Evolutionary conservation across 495 filamentous ascomycete species (phyloP).

Genomic region (Umbilicaria muhlenbergii): DNA sequence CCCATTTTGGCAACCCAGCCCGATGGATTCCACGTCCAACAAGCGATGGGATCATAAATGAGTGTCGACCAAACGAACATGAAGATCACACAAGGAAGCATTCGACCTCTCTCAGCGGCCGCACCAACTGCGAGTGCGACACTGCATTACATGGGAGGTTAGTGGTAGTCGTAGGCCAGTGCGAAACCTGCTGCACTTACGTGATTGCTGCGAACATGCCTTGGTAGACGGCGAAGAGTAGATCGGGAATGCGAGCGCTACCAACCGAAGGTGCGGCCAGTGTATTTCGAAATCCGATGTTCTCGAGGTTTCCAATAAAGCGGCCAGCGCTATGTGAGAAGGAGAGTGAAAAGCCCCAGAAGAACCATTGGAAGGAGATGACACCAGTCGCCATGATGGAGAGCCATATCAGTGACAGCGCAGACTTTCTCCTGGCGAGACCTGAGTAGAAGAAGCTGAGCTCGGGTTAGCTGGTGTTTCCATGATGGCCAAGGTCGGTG

Average conservation of each 20-base stretch:
- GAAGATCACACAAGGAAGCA: conserved; percentile 88
- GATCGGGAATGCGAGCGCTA: conserved; percentile 66
- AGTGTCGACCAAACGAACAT: conserved; percentile 94
- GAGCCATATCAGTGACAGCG: conserved; percentile 87
- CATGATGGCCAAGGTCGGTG: background rate
- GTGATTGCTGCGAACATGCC: conserved; percentile 97
- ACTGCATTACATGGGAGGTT: conserved; percentile 19
- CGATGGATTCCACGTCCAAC: conserved; percentile 90
- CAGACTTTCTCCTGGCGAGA: conserved; percentile 90
- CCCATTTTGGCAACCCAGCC: conserved; percentile 79
- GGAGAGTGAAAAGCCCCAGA: conserved; percentile 92
- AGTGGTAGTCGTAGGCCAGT: conserved; percentile 3
- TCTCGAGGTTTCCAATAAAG: conserved; percentile 72
- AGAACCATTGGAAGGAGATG: conserved; percentile 95
- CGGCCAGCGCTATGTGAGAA: conserved; percentile 75
- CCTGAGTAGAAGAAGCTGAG: conserved; percentile 91
- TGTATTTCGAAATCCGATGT: conserved; percentile 75
- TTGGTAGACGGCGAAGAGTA: conserved; percentile 88
- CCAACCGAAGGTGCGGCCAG: conserved; percentile 71
- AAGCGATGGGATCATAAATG: conserved; percentile 90
- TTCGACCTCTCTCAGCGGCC: conserved; percentile 81
- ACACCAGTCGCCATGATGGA: conserved; percentile 92
- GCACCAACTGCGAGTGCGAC: conserved; percentile 87
- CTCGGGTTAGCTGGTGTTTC: background rate
- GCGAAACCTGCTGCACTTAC: conserved; percentile 27